Conservation (phyloP, 2,329 filamentous ascomycete species). For the Thelonectria olida region DNA sequence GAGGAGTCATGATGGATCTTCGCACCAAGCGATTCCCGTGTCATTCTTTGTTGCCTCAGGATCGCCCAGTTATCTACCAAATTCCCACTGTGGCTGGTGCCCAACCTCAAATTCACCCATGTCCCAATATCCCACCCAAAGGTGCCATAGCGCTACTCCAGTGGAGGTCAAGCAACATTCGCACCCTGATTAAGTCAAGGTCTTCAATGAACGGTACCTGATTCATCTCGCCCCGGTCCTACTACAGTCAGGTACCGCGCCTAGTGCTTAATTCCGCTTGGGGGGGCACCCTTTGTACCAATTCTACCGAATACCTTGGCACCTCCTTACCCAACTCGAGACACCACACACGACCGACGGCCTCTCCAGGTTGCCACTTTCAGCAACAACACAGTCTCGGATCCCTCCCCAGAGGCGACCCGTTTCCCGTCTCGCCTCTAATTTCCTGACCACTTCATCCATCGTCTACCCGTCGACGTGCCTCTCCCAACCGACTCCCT, state of each 20-base stretch:
- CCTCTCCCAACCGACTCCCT: slow-evolving; percentile 1
- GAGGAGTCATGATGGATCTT: slow-evolving; percentile 1
- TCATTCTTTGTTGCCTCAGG: slow-evolving; percentile 22
- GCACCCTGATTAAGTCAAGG: slow-evolving; percentile 12
- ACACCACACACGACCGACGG: slow-evolving; percentile 21
- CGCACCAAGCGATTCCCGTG: neutral
- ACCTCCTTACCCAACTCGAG: slow-evolving; percentile 36
- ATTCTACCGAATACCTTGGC: slow-evolving; percentile 40
- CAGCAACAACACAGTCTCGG: slow-evolving; percentile 19
- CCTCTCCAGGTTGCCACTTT: slow-evolving; percentile 38
- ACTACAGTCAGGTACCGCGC: neutral
- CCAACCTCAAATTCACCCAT: slow-evolving; percentile 1
- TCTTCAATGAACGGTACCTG: slow-evolving; percentile 23
- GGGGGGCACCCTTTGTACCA: slow-evolving; percentile 15
- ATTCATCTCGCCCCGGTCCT: slow-evolving; percentile 5
- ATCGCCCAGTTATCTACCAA: too few relatives aligned
- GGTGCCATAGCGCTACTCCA: neutral
- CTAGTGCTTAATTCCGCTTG: slow-evolving; percentile 31
- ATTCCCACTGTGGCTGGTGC: slow-evolving; percentile 16
- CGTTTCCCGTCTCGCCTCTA: neutral
- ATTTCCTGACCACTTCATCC: slow-evolving; percentile 1
- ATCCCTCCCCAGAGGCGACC: slow-evolving; percentile 13
- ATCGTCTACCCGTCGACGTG: neutral
- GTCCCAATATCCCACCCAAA: neutral
- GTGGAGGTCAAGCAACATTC: slow-evolving; percentile 8